Evolutionary conservation across 371 early-diverging fungal genomes (phyloP).

Genomic region (Agmasoma carcini): DNA sequence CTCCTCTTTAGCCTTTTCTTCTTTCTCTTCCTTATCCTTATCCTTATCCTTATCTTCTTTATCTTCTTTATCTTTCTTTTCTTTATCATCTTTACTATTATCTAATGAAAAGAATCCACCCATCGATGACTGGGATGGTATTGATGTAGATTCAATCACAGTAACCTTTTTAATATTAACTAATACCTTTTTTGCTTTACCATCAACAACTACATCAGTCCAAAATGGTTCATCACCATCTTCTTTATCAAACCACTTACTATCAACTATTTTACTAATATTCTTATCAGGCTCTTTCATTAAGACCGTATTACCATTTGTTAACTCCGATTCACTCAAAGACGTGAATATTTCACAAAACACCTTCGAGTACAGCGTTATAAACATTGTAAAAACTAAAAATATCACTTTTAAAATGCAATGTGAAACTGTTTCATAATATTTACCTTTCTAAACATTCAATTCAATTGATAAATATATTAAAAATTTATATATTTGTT

Average conservation of each 20-base stretch:
- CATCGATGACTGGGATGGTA: not conserved
- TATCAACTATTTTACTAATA: not conserved
- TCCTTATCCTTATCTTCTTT: not conserved
- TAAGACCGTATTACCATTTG: not conserved
- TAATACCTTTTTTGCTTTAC: constrained; percentile 5
- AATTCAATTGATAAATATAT: too few relatives aligned
- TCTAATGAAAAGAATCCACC: not conserved
- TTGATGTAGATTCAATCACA: constrained; percentile 5
- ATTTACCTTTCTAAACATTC: too few relatives aligned
- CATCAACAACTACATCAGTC: constrained; percentile 28
- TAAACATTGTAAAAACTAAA: not conserved
- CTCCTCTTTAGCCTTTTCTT: not conserved
- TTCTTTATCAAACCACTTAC: not conserved
- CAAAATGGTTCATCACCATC: constrained; percentile 4
- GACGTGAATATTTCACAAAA: not conserved
- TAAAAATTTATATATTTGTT: too few relatives aligned
- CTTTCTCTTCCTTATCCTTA: not conserved
- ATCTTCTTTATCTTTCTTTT: not conserved
- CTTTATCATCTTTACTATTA: not conserved
- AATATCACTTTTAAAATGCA: too few relatives aligned
- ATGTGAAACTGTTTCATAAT: too few relatives aligned
- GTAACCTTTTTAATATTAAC: constrained; percentile 28
- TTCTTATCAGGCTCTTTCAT: too few relatives aligned
- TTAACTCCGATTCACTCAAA: not conserved
- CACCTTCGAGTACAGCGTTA: not conserved